Evolutionary conservation across 1,284 basidiomycete species (phyloP), one percentile per base, ranked within the genome.

Genomic region (Trametes polyzona): DNA sequence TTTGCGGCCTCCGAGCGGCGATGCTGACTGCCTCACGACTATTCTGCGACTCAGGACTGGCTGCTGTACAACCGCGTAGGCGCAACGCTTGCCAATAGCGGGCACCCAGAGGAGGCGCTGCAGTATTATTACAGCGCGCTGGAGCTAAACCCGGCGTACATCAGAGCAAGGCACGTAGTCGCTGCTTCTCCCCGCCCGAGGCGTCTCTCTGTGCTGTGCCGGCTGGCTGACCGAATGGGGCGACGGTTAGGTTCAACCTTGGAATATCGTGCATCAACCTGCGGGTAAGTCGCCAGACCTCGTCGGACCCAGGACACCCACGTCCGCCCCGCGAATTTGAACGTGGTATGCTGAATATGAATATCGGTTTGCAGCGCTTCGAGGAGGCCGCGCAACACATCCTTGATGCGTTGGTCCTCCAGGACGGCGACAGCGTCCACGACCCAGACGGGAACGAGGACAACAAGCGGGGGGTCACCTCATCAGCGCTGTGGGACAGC

Each of bases 41-140:
- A 5, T 39, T 33, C 19, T 19, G 16, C 42, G 14, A 23, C 51
- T 17, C 36, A 95, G 92, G 96, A 99, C 69, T 98, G 94, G 91
- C 77, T 96, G 44, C 74, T 99, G 60, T 98, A 95, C 75, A 99
- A 99, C 71, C 87, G 96, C 23, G 91, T 98, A 24, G 96, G 96
- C 14, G 96, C 96, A 16, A 98, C 96, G 1, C 86, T 98, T 70
- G 95, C 95, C 43, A 99, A 99, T 71, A 91, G 86, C 64, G 96
- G 96, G 0, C 81, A 83, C 47, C 86, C 93, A 17, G 85, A 86
- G 39, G 87, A 94, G 60, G 96, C 97, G 9, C 80, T 98, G 16
- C 78, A 90, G 62, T 98, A 94, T 73, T 99, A 99, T 73, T 86
- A 90, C 69, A 86, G 86, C 47, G 97, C 96, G 2, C 79, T 99